Evolutionary conservation across 345 rosid species (phyloP).

Genomic region (Eucalyptus grandis): DNA sequence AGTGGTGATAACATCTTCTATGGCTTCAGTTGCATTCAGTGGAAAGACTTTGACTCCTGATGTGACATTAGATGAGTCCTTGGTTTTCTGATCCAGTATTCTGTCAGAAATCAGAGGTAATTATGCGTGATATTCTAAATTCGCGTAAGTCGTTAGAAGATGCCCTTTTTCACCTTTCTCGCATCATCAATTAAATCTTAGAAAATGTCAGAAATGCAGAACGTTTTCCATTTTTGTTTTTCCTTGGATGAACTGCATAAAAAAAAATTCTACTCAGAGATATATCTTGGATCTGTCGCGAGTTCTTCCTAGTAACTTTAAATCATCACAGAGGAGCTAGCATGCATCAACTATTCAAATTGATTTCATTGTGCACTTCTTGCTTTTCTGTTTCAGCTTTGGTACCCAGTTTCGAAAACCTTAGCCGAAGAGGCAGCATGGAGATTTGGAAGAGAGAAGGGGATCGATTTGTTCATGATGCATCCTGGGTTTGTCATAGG

Average conservation of each 20-base stretch:
- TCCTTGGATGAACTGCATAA: neutral
- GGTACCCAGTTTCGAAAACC: conserved; percentile 5
- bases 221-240: neutral
- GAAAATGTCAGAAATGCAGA: neutral
- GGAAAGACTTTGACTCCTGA: neutral
- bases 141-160: neutral
- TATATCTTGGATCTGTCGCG: neutral
- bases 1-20: conserved; percentile 24
- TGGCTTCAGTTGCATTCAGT: conserved; percentile 1
- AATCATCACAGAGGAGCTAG: neutral
- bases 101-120: neutral
- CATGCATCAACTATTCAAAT: neutral
- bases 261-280: neutral
- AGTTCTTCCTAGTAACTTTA: neutral
- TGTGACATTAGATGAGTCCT: conserved; percentile 10
- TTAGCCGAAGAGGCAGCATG: neutral
- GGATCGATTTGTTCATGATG: neutral
- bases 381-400: neutral
- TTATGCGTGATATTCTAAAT: neutral
- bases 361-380: neutral
- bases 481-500: conserved; percentile 2
- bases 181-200: neutral
- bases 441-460: neutral
- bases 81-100: conserved; percentile 3
- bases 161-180: neutral